These are phyloP conservation scores for Aspergillus novofumigatus DNA, from an alignment of 2,329 filamentous ascomycete genomes.

Conservation along the genomic window DNA sequence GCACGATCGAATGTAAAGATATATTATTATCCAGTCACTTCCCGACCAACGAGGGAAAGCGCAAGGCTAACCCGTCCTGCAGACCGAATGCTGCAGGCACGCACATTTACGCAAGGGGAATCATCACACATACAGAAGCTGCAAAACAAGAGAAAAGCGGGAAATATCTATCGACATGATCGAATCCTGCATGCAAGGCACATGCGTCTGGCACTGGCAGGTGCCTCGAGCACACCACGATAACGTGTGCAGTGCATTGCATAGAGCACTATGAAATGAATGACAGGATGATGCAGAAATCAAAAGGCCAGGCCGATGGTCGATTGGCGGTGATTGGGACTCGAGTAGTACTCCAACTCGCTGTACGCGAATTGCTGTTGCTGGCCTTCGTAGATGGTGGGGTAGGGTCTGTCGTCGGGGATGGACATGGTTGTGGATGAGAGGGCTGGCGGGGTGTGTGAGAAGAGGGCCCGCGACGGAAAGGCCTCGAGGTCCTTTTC, in stretches of 20 bases:
- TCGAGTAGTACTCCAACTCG: slow-evolving; percentile 8
- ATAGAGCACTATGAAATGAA: background rate
- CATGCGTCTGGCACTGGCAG: background rate
- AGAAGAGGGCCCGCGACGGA: background rate
- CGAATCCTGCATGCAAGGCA: background rate
- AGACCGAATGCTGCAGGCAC: background rate
- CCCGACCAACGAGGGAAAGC: background rate
- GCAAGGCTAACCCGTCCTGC: background rate
- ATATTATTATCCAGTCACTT: background rate
- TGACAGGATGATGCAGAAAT: background rate
- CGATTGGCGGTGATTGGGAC: slow-evolving; percentile 19
- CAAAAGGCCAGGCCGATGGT: slow-evolving; percentile 32
- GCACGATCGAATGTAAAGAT: too few species aligned
- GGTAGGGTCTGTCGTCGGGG: slow-evolving; percentile 7
- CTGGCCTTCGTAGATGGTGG: slow-evolving; percentile 24
- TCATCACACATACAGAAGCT: background rate
- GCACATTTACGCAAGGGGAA: background rate
- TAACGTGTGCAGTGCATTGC: too few species aligned
- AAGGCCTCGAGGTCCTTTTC: background rate
- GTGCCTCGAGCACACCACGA: background rate
- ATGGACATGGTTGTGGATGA: background rate
- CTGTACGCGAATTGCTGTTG: slow-evolving; percentile 14
- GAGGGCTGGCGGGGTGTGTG: background rate
- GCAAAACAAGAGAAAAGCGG: background rate
- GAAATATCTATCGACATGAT: background rate